A percentile compares a stretch with the other conserved stretches of the same genome.
phyloP scores from a whole-genome alignment of 148 eudicot species.

The Amaranthus cruentus region DNA sequence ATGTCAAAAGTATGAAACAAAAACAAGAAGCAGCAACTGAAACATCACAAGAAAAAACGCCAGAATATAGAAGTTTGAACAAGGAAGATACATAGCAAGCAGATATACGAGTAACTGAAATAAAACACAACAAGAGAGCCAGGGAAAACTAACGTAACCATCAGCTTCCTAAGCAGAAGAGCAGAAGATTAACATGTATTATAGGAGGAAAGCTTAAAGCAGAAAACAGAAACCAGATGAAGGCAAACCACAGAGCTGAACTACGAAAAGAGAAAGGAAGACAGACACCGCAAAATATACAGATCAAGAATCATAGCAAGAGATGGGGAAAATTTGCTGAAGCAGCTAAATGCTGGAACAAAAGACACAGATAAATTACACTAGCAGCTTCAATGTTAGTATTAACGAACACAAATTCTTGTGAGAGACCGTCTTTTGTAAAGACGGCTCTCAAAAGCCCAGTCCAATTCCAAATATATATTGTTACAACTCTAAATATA shows the following conservation, averaged over 20 bases:
- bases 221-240: slow-evolving; percentile 31
- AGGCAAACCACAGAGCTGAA: slow-evolving; percentile 25
- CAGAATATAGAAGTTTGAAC: slow-evolving; percentile 23
- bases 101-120: slow-evolving; percentile 10
- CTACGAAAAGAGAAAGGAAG: slow-evolving; percentile 18
- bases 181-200: slow-evolving; percentile 22
- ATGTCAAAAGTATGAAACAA: slow-evolving; percentile 22
- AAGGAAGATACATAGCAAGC: slow-evolving; percentile 10
- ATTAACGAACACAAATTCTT: not conserved
- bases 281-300: slow-evolving; percentile 16
- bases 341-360: slow-evolving; percentile 23
- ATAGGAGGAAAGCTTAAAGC: slow-evolving; percentile 38
- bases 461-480: too few relatives aligned
- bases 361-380: slow-evolving; percentile 21
- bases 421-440: too few relatives aligned
- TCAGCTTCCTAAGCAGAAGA: slow-evolving; percentile 30
- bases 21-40: slow-evolving; percentile 18
- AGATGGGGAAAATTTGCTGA: slow-evolving; percentile 26
- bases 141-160: slow-evolving; percentile 12
- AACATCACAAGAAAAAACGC: slow-evolving; percentile 19
- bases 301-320: slow-evolving; percentile 27
- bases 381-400: slow-evolving; percentile 23
- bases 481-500: too few relatives aligned
- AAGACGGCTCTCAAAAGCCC: too few relatives aligned
- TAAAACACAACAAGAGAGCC: slow-evolving; percentile 26